Conservation (phyloP, 2,329 filamentous ascomycete genomes). For the Monilinia aucupariae region DNA sequence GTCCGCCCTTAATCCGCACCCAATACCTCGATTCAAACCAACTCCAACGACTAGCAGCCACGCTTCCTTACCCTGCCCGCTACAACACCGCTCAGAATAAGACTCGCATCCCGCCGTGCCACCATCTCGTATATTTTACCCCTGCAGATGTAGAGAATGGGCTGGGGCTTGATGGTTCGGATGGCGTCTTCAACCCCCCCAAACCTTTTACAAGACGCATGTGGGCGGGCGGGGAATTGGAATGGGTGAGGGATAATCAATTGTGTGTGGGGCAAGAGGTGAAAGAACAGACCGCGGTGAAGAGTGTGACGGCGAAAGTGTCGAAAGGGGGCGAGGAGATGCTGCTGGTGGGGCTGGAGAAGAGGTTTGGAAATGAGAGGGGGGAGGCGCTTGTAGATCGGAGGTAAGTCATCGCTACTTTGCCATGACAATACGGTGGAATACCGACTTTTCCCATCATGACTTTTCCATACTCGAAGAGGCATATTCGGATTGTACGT, state of each 20-base stretch:
- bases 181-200: conserved; percentile 54
- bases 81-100: conserved; percentile 14
- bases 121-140: conserved; percentile 61
- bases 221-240: conserved; percentile 61
- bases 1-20: conserved; percentile 39
- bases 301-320: conserved; percentile 50
- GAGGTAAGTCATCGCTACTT: conserved; percentile 36
- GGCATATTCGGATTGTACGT: too few species aligned
- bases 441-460: not conserved
- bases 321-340: conserved; percentile 53
- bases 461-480: not conserved
- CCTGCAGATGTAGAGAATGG: conserved; percentile 49
- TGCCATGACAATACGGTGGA: not conserved
- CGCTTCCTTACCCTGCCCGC: conserved; percentile 49
- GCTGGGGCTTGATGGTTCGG: conserved; percentile 56
- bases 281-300: conserved; percentile 50
- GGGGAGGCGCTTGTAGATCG: conserved; percentile 51
- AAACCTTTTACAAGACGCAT: conserved; percentile 57
- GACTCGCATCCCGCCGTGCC: conserved; percentile 37
- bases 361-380: conserved; percentile 48
- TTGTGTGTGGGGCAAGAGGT: conserved; percentile 51
- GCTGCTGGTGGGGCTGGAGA: conserved; percentile 60
- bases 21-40: conserved; percentile 59
- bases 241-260: conserved; percentile 41
- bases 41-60: conserved; percentile 51